Percentiles rank a stretch among this genome's conserved stretches.
Conservation (phyloP, 805 yeast genomes). For the Wickerhamomyces canadensis region DNA sequence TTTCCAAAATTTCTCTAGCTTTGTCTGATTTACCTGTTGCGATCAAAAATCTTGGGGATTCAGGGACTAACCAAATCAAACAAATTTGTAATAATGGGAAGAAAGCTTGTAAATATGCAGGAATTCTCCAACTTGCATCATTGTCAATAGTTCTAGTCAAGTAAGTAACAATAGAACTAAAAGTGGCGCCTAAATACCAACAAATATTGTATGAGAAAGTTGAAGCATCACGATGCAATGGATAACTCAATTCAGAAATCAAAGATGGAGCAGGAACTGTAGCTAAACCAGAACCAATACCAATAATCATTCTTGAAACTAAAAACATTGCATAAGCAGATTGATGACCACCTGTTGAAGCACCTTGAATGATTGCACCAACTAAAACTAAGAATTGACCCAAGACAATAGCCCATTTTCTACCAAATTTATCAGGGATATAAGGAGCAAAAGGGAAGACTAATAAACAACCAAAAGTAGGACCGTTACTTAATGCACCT, state of each 20-base stretch:
- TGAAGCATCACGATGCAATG: slow-evolving; percentile 35
- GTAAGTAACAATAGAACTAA: slow-evolving; percentile 28
- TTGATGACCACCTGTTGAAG: slow-evolving; percentile 28
- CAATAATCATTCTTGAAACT: slow-evolving; percentile 37
- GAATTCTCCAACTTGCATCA: slow-evolving; percentile 48
- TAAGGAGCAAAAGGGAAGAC: slow-evolving; percentile 25
- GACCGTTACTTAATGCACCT: slow-evolving; percentile 37
- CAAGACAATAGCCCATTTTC: slow-evolving; percentile 25
- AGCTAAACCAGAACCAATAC: slow-evolving; percentile 39
- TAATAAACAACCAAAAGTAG: slow-evolving; percentile 34
- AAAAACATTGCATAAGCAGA: slow-evolving; percentile 15
- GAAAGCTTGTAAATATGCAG: slow-evolving; percentile 44
- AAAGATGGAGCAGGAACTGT: slow-evolving; percentile 42
- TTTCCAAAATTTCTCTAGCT: slow-evolving; percentile 36
- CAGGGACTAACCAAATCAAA: slow-evolving; percentile 37
- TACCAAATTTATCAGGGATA: slow-evolving; percentile 34
- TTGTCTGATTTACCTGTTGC: slow-evolving; percentile 35
- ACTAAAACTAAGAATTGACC: slow-evolving; percentile 16
- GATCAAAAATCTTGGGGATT: slow-evolving; percentile 42
- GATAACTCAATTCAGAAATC: slow-evolving; percentile 46
- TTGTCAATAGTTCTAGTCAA: slow-evolving; percentile 23
- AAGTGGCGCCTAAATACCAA: slow-evolving; percentile 49
- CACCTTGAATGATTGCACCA: slow-evolving; percentile 23
- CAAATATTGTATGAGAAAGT: slow-evolving; percentile 42
- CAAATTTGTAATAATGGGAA: slow-evolving; percentile 39